Evolutionary conservation across 2,329 filamentous ascomycete genomes (phyloP), one percentile per base, ranked within the genome.

Genomic region (Diplodia mutila): DNA sequence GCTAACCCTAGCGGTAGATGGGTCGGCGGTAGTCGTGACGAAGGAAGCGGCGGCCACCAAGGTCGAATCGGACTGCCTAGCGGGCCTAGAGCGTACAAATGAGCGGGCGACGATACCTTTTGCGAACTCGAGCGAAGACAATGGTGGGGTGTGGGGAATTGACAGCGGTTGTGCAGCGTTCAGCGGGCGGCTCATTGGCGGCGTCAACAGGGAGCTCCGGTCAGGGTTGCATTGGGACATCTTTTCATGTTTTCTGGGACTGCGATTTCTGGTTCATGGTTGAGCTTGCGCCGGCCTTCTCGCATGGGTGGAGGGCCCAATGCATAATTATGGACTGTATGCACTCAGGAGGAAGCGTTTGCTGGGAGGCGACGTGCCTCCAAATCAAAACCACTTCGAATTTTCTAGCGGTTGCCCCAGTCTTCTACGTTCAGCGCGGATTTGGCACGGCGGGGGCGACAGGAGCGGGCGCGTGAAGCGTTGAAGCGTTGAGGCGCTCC

Each of bases 1-100:
- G 55, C 54, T 61, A 67, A 61, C 65, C 55, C 59, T 51, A 14
- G 37, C 59, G 48, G 59, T 65, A 52, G 37, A 55, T 51, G 49
- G 61, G 66, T n/a, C 51, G 66, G 16, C 54, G 66, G 49, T 63
- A 63, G 29, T 39, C 29, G 16, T 25, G 46, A 51, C 42, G 29
- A 51, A 51, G 59, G 46, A 34, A 51, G 59, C 57, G 57, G 57
- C 55, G 37, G 37, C 27, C 16, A 42, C 32, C 48, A 27, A 37
- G 39, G 53, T 27, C 48, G 52, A 66, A 8, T 52, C 21, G 65
- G 65, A 42, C 29, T 61, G 25, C 65, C 65, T 54, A 67, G 65
- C 65, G 65, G 65, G 65, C 65, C 65, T 61, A 67, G 65, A 48
- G 54, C 65, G 32, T 53, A 42, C 49, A 65, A 37, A 65, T 65